Evolutionary conservation across 2,329 filamentous ascomycete species (phyloP).

Genomic region (Cladobotryum mycophilum): DNA sequence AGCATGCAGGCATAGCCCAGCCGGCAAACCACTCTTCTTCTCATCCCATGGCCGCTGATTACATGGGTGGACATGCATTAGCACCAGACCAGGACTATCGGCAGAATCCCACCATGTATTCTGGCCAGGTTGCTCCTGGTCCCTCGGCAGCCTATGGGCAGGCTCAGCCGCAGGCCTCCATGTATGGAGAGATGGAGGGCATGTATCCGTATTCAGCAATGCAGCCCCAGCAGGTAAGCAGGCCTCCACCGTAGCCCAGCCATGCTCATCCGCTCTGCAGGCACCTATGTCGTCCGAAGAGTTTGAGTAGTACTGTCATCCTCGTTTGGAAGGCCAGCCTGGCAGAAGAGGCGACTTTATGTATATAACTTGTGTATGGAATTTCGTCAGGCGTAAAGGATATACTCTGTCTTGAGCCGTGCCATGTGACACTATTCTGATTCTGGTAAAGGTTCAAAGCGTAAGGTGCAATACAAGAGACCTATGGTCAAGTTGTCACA

Average conservation of each 20-base stretch:
- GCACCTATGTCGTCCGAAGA: conserved; percentile 41
- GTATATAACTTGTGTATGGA: conserved; percentile 1
- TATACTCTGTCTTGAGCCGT: neutral
- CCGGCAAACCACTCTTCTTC: conserved; percentile 50
- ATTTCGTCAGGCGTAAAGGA: neutral
- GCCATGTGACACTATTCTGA: neutral
- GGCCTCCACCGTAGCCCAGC: neutral
- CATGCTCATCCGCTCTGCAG: conserved; percentile 22
- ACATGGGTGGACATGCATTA: conserved; percentile 58
- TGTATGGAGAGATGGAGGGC: conserved; percentile 74
- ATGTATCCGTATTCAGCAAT: conserved; percentile 83
- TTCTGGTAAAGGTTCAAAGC: neutral
- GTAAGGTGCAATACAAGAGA: neutral
- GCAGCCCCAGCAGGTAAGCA: conserved; percentile 74
- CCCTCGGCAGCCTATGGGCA: conserved; percentile 69
- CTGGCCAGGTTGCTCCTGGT: conserved; percentile 68
- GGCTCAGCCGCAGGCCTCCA: conserved; percentile 57
- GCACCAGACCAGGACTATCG: conserved; percentile 72
- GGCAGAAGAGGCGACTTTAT: neutral
- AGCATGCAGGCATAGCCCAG: conserved; percentile 44
- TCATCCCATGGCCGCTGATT: conserved; percentile 55
- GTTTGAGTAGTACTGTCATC: conserved; percentile 31
- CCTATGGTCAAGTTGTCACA: neutral
- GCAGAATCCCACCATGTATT: conserved; percentile 73
- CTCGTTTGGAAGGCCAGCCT: neutral